These are phyloP conservation scores for Phaeophleospora eucalypticola DNA, from an alignment of 2,329 filamentous ascomycete species.

Conservation along the genomic window DNA sequence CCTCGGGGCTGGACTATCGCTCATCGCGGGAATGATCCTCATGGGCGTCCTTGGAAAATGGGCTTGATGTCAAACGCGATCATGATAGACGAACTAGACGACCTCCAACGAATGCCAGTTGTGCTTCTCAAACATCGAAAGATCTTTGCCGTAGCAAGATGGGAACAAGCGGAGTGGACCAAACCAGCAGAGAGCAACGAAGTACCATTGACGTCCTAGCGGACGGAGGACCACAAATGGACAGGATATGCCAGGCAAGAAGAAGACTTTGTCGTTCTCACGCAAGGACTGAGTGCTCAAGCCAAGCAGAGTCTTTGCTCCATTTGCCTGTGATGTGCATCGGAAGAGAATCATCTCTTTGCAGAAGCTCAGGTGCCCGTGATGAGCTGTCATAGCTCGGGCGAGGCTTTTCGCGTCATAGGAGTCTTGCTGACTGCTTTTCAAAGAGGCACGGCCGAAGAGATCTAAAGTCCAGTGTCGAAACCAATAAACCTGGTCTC, in stretches of 20 bases:
- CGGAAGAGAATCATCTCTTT: slow-evolving; percentile 1
- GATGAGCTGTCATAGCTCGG: neutral
- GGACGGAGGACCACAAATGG: neutral
- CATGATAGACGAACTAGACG: neutral
- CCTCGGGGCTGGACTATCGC: slow-evolving; percentile 9
- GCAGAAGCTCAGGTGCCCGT: slow-evolving; percentile 1
- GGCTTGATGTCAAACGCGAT: slow-evolving; percentile 22
- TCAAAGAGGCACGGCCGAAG: neutral
- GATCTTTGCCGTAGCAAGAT: neutral
- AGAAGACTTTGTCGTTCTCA: neutral
- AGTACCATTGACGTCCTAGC: neutral
- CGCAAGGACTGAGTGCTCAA: neutral
- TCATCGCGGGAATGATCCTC: slow-evolving; percentile 14
- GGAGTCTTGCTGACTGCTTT: neutral
- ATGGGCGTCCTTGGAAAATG: slow-evolving; percentile 20
- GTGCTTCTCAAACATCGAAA: neutral
- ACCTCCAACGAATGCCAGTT: neutral
- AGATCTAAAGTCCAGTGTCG: neutral
- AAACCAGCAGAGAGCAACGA: slow-evolving; percentile 1
- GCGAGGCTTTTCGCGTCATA: neutral
- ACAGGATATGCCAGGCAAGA: neutral
- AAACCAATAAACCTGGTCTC: neutral
- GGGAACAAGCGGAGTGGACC: neutral
- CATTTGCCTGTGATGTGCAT: neutral
- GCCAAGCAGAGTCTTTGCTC: too few relatives aligned